Percentiles rank a stretch among this genome's conserved stretches.
Conservation (phyloP, 1,284 basidiomycete genomes). For the Somion occarium region DNA sequence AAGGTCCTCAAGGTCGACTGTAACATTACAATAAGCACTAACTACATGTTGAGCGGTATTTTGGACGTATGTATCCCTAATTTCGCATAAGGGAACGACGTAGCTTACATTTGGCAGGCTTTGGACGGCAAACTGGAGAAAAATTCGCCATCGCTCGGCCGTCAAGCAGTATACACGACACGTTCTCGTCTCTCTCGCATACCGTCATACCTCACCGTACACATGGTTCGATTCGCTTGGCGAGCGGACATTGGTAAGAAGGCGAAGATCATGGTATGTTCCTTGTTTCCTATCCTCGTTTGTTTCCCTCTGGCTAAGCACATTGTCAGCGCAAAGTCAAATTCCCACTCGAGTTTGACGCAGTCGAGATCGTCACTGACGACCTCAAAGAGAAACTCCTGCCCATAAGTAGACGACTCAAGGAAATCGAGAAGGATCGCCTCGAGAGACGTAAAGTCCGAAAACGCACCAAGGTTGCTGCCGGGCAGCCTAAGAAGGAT, state of each 20-base stretch:
- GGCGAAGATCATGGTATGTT: slow-evolving; percentile 81
- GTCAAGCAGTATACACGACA: slow-evolving; percentile 83
- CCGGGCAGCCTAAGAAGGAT: slow-evolving; percentile 11
- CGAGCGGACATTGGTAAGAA: slow-evolving; percentile 87
- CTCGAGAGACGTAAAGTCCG: slow-evolving; percentile 81
- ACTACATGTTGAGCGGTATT: slow-evolving; percentile 89
- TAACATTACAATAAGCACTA: slow-evolving; percentile 84
- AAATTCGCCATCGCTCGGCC: slow-evolving; percentile 72
- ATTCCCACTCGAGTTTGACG: slow-evolving; percentile 87
- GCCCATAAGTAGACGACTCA: slow-evolving; percentile 69
- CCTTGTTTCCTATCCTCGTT: not conserved
- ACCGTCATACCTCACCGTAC: slow-evolving; percentile 82
- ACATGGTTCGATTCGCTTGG: slow-evolving; percentile 98
- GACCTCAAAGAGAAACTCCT: slow-evolving; percentile 71
- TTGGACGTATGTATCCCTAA: slow-evolving; percentile 58
- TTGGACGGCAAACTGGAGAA: slow-evolving; percentile 88
- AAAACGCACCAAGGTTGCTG: slow-evolving; percentile 58
- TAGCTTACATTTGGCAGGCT: slow-evolving; percentile 41
- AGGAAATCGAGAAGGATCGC: slow-evolving; percentile 80
- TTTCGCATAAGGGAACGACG: slow-evolving; percentile 1
- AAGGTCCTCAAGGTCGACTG: slow-evolving; percentile 88
- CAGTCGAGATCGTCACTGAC: slow-evolving; percentile 77
- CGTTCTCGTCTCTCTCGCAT: slow-evolving; percentile 81
- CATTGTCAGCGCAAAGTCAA: slow-evolving; percentile 80
- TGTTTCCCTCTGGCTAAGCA: not conserved